Conservation (phyloP, 768 basidiomycete genomes). For the Trametes coccinea region DNA sequence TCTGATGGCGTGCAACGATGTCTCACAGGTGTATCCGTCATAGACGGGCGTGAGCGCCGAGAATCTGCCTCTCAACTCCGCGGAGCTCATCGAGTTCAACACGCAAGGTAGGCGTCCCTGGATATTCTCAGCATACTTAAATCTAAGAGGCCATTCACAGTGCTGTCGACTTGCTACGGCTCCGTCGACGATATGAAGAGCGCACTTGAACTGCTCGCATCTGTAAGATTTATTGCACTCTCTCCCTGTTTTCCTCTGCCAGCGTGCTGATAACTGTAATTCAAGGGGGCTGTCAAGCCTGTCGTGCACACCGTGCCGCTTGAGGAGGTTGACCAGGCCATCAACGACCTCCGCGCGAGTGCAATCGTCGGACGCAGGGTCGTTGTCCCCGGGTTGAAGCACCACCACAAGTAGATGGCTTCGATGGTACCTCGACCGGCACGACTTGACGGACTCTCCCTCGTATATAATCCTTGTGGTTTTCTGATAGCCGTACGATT, state of each 20-base stretch:
- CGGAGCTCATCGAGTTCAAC: background rate
- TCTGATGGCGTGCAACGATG: background rate
- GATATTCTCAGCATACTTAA: background rate
- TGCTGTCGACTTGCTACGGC: background rate
- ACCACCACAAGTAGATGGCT: background rate
- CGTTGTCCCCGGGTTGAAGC: background rate
- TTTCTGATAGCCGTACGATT: no score
- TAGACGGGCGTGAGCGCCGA: constrained; percentile 4
- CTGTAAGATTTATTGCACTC: background rate
- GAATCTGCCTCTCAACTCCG: background rate
- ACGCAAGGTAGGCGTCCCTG: background rate
- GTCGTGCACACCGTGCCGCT: background rate
- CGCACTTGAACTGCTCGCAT: background rate
- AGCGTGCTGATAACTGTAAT: background rate
- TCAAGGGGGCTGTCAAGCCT: constrained; percentile 5
- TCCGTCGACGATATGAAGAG: constrained; percentile 3
- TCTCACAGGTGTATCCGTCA: background rate
- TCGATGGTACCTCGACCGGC: no score
- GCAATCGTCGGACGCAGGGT: constrained; percentile 1
- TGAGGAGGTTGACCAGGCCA: background rate
- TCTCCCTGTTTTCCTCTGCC: background rate
- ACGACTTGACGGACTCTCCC: no score
- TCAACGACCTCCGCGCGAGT: constrained; percentile 8
- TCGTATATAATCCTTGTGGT: no score
- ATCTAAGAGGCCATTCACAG: background rate